Conservation (phyloP, 2,329 filamentous ascomycete genomes). For the Sporothrix mexicana region DNA sequence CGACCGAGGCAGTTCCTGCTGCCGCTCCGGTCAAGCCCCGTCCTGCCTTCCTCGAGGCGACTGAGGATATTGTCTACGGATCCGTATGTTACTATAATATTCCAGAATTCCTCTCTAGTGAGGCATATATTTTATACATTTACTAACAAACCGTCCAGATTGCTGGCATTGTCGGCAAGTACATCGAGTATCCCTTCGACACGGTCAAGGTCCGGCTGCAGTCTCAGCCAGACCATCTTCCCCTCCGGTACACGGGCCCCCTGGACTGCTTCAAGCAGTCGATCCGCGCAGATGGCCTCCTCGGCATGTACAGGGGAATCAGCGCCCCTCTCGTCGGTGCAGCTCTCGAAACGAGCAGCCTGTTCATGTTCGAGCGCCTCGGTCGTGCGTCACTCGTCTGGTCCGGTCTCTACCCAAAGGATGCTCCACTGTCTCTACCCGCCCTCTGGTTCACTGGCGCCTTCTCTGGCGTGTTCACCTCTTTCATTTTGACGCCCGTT, state of each 20-base stretch:
- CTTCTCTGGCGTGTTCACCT: slow-evolving; percentile 86
- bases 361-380: slow-evolving; percentile 89
- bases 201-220: slow-evolving; percentile 97
- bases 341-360: slow-evolving; percentile 86
- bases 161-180: slow-evolving; percentile 89
- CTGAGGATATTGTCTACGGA: slow-evolving; percentile 88
- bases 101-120: too few species aligned
- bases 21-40: slow-evolving; percentile 42
- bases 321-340: slow-evolving; percentile 89
- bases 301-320: slow-evolving; percentile 88
- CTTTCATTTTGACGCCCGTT: slow-evolving; percentile 88
- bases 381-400: slow-evolving; percentile 70
- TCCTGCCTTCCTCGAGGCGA: slow-evolving; percentile 64
- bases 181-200: slow-evolving; percentile 98
- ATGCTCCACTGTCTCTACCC: slow-evolving; percentile 71
- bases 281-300: slow-evolving; percentile 76
- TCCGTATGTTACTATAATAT: slow-evolving; percentile 62
- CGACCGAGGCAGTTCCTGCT: background rate
- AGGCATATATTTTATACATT: background rate
- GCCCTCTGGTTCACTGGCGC: slow-evolving; percentile 82
- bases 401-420: slow-evolving; percentile 55
- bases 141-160: slow-evolving; percentile 53
- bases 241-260: slow-evolving; percentile 82
- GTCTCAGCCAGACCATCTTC: slow-evolving; percentile 86
- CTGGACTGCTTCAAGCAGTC: slow-evolving; percentile 93